Evolutionary conservation across 768 basidiomycete species (phyloP), one percentile per base, ranked within the genome.

Genomic region (Lanmaoa pseudosensibilis): DNA sequence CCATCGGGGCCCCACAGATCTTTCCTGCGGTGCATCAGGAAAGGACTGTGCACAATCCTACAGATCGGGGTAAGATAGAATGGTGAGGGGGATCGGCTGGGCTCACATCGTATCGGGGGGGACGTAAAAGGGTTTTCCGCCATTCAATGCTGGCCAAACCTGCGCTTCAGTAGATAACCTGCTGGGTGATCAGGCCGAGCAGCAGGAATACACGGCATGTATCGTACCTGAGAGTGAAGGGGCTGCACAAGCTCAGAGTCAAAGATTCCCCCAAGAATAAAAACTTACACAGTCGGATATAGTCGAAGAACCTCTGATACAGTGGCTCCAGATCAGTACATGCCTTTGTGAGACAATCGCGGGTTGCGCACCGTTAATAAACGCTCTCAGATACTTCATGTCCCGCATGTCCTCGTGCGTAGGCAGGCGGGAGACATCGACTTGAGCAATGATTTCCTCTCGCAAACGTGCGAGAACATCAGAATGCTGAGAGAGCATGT

Each of bases 331-430:
- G 30, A 53, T 69, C 10, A 50, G 51, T 45, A 13, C 11, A 44
- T 7, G 32, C 30, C 4, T 12, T 15, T 3, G 36, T n/a, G n/a
- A 19, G 27, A 39, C 15, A 12, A 33, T 40, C 32, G 21, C 10
- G 43, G 38, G 10, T 43, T 4, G 48, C 72, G 13, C 21, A 84
- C 85, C 85, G 58, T 87, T 86, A 47, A 87, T 79, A 23, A 87
- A 82, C 2, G 86, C 86, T 25, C 83, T 74, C 15, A 87, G 67
- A 59, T 80, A 87, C 65, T 82, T 85, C 82, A 87, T 83, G 5
- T 82, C 81, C 30, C 74, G 74, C 60, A 87, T 78, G 58, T 84
- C 81, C 41, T 83, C 80, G 50, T 78, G 79, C 3, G 78, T 78
- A 4, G 84, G 86, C 12, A 77, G 73, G 1, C 75, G 73, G 1